Evolutionary conservation across 2,329 filamentous ascomycete species (phyloP), one percentile per base, ranked within the genome.

Genomic region (Fonsecaea nubica): DNA sequence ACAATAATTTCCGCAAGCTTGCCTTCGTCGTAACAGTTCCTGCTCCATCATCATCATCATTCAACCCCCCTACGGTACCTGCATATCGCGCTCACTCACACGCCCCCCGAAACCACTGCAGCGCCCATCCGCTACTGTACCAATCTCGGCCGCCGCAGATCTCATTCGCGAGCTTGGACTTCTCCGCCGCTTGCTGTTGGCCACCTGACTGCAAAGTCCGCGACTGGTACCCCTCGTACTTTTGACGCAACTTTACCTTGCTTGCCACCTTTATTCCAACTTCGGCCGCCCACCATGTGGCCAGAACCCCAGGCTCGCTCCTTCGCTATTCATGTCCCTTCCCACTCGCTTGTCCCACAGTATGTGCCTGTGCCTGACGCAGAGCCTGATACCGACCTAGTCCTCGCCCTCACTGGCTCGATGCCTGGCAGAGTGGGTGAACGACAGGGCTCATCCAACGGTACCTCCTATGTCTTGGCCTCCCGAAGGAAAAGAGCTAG

Each of bases 401-500:
- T 52, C 18, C 48, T 52, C 10, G 21, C 55, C 35, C 33, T 59
- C 25, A 52, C 60, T 36, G 58, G 45, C 42, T 42, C 57, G 2
- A 57, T 58, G 32, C 55, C 35, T 59, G 42, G 45, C 18, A 30
- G 55, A 21, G 30, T 35, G 21, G 30, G 38, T 30, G 42, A 42
- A 42, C 50, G 58, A 21, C 58, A 61, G 8, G 36, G 32, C 1
- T 40, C 45, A 42, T 52, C 48, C 58, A 53, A 38, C 9, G 35
- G 62, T 33, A 38, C 59, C 59, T 40, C 42, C 30, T 59, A 58
- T 48, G 58, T 35, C 59, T 61, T 60, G 63, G 63, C 63, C 18
- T 50, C 45, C n/a, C 63, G 63, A 54, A 59, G 61, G 58, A 71
- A 63, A 57, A 54, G 70, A 50, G 66, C 66, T 53, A 72, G 70